A percentile compares a stretch with the other conserved stretches of the same genome.
Conservation (phyloP, 2,329 filamentous ascomycete genomes). For the Arthrobotrys musiformis region DNA sequence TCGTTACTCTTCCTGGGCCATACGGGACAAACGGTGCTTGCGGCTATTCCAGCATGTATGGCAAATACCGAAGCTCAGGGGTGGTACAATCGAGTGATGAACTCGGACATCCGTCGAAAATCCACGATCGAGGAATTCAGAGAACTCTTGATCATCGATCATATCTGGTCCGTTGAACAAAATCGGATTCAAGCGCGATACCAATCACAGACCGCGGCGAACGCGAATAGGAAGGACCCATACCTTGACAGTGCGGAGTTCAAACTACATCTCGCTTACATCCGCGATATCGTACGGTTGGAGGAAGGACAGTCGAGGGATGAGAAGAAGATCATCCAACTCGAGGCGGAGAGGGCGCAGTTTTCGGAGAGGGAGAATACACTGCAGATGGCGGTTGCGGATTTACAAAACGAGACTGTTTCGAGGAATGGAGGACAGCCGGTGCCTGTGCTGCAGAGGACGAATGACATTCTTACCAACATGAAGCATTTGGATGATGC, state of each 20-base stretch:
- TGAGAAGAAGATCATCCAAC: slow-evolving; percentile 33
- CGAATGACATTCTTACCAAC: slow-evolving; percentile 46
- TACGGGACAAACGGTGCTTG: slow-evolving; percentile 35
- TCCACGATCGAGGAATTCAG: slow-evolving; percentile 51
- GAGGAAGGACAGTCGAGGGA: slow-evolving; percentile 44
- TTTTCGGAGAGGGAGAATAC: slow-evolving; percentile 39
- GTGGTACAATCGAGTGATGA: slow-evolving; percentile 51
- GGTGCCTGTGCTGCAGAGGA: slow-evolving; percentile 34
- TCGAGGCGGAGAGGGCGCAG: slow-evolving; percentile 31
- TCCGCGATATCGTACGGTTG: slow-evolving; percentile 43
- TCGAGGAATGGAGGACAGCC: slow-evolving; percentile 40
- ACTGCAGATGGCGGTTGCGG: slow-evolving; percentile 42
- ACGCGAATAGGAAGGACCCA: slow-evolving; percentile 46
- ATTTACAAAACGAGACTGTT: slow-evolving; percentile 47
- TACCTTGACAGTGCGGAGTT: slow-evolving; percentile 56
- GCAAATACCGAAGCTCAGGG: slow-evolving; percentile 51
- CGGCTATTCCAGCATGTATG: slow-evolving; percentile 51
- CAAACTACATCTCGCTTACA: slow-evolving; percentile 54
- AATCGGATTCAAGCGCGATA: slow-evolving; percentile 43
- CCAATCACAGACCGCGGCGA: slow-evolving; percentile 36
- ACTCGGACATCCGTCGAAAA: slow-evolving; percentile 46
- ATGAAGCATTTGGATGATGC: slow-evolving; percentile 53
- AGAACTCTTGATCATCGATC: slow-evolving; percentile 47
- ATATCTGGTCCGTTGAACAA: slow-evolving; percentile 54
- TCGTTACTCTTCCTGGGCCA: slow-evolving; percentile 53